Conservation (phyloP, 75 land plant species). For the Sequoiadendron giganteum region DNA sequence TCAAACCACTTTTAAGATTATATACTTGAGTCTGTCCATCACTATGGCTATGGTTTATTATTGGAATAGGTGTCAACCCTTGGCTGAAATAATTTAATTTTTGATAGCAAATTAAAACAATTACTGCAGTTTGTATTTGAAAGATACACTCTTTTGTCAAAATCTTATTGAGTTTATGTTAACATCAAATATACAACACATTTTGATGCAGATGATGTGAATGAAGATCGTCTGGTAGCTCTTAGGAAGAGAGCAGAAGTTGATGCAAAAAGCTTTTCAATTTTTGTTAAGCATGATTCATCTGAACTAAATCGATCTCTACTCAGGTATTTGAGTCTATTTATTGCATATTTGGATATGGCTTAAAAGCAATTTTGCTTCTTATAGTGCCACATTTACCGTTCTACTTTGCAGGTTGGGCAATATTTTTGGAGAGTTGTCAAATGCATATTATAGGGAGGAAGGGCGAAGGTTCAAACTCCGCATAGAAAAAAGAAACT, state of each 20-base stretch:
- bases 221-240: conserved; percentile 80
- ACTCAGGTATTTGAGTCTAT: conserved; percentile 36
- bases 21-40: not conserved
- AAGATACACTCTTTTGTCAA: not conserved
- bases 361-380: not conserved
- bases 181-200: not conserved
- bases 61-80: not conserved
- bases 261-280: conserved; percentile 64
- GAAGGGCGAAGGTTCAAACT: conserved; percentile 81
- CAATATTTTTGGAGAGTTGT: conserved; percentile 64
- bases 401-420: conserved; percentile 55
- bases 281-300: conserved; percentile 49
- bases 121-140: not conserved
- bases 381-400: not conserved
- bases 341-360: not conserved
- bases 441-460: conserved; percentile 73
- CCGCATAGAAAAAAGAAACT: conserved; percentile 76
- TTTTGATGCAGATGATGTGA: conserved; percentile 67
- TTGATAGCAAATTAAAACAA: not conserved
- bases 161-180: not conserved
- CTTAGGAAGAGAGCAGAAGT: conserved; percentile 94
- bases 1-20: not conserved
- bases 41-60: not conserved
- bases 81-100: not conserved
- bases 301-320: conserved; percentile 72